A percentile compares a stretch with the other conserved stretches of the same genome.
Conservation (phyloP, 768 basidiomycete genomes). For the Suillus weaverae region DNA sequence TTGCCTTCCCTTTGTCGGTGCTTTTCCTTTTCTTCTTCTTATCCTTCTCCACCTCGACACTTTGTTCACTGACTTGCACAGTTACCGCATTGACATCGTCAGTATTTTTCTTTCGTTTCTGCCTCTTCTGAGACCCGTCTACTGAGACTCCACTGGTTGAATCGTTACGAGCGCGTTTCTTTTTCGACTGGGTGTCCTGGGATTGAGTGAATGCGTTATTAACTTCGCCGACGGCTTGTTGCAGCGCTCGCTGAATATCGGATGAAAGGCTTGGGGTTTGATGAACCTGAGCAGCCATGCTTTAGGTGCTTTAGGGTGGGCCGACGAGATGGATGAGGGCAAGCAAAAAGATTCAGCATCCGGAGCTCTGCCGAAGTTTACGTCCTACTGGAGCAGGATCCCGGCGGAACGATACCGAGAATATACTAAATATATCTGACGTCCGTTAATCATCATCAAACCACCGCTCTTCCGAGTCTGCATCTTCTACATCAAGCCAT, state of each 20-base stretch:
- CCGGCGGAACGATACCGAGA: constrained; percentile 13
- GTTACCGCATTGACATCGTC: constrained; percentile 17
- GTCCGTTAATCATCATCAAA: constrained; percentile 52
- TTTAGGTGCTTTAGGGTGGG: constrained; percentile 40
- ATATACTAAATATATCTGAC: constrained; percentile 17
- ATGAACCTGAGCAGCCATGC: constrained; percentile 22
- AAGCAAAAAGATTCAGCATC: constrained; percentile 27
- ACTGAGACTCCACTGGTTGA: constrained; percentile 10
- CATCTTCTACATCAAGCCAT: constrained; percentile 56
- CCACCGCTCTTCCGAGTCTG: constrained; percentile 68
- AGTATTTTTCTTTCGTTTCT: constrained; percentile 36
- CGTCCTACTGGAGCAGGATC: constrained; percentile 5
- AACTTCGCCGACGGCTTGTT: constrained; percentile 47
- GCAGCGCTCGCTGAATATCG: constrained; percentile 52
- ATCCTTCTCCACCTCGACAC: not conserved
- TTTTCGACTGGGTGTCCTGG: constrained; percentile 28
- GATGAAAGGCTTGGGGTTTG: constrained; percentile 31
- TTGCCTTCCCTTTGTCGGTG: constrained; percentile 30
- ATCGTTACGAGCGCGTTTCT: constrained; percentile 34
- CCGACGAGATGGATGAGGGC: constrained; percentile 40
- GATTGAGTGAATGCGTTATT: constrained; percentile 39
- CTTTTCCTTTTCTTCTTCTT: constrained; percentile 38
- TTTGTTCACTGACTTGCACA: not conserved
- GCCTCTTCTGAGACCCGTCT: constrained; percentile 17
- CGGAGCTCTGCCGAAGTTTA: constrained; percentile 2